phyloP scores from a whole-genome alignment of 768 basidiomycete genomes.

The Agaricus subrufescens region DNA sequence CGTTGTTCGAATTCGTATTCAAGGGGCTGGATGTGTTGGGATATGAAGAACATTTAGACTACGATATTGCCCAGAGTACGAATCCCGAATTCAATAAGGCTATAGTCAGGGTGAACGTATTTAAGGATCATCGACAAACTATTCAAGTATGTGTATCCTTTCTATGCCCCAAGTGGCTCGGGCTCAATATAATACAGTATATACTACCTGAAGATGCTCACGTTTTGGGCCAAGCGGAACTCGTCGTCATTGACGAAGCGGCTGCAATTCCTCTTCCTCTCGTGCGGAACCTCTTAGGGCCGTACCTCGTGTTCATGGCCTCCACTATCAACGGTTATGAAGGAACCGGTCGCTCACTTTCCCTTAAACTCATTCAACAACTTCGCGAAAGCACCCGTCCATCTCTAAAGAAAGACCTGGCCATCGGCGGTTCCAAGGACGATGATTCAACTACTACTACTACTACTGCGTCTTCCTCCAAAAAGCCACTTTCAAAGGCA shows the following conservation, averaged over 20 bases:
- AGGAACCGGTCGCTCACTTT: conserved; percentile 97
- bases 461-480: conserved; percentile 33
- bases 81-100: conserved; percentile 93
- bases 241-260: conserved; percentile 97
- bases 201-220: conserved; percentile 98
- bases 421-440: conserved; percentile 24
- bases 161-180: not conserved
- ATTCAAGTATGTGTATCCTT: conserved; percentile 64
- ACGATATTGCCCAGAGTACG: conserved; percentile 94
- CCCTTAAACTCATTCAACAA: conserved; percentile 96
- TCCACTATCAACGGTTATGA: conserved; percentile 99
- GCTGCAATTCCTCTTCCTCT: conserved; percentile 97
- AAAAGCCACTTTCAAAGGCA: conserved; percentile 50
- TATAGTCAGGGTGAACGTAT: conserved; percentile 93
- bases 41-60: conserved; percentile 97
- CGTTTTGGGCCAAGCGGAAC: conserved; percentile 94
- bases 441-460: conserved; percentile 25
- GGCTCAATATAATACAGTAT: conserved; percentile 51
- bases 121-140: conserved; percentile 90
- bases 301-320: conserved; percentile 96
- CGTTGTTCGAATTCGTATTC: conserved; percentile 96
- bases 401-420: conserved; percentile 61
- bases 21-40: conserved; percentile 93
- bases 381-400: conserved; percentile 88
- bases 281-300: conserved; percentile 90